Evolutionary conservation across 495 filamentous ascomycete genomes (phyloP).

Genomic region (Aspergillus egyptiacus): DNA sequence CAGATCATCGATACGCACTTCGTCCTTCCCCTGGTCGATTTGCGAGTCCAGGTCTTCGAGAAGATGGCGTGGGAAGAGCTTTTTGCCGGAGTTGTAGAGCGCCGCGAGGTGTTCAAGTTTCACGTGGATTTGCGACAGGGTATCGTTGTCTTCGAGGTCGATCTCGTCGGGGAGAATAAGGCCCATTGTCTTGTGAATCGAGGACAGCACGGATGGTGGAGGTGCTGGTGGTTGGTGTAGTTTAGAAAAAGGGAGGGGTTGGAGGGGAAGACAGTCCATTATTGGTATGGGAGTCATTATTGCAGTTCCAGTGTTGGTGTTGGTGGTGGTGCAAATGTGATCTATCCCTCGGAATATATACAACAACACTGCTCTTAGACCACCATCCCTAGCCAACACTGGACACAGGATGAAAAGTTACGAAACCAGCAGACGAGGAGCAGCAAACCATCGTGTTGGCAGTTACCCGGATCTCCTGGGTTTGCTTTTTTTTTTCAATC

Average conservation of each 20-base stretch:
- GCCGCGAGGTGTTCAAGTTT: slow-evolving; percentile 10
- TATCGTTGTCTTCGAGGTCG: slow-evolving; percentile 7
- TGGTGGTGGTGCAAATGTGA: background rate
- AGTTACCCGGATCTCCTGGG: background rate
- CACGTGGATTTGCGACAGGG: background rate
- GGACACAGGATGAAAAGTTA: too few species aligned
- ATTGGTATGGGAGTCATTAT: background rate
- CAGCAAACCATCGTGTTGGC: background rate
- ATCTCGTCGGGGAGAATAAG: background rate
- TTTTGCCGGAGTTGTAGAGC: slow-evolving; percentile 16
- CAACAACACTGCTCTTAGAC: background rate
- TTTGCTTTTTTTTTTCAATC: background rate
- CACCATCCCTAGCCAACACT: background rate
- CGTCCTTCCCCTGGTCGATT: slow-evolving; percentile 15
- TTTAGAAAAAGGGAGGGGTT: background rate
- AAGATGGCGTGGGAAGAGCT: slow-evolving; percentile 21
- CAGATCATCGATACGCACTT: slow-evolving; percentile 16
- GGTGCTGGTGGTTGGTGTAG: background rate
- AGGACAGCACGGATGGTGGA: too few species aligned
- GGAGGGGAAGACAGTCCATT: background rate
- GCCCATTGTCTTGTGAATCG: background rate
- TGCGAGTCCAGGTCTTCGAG: slow-evolving; percentile 18
- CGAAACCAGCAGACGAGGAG: too few species aligned
- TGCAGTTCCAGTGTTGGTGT: background rate
- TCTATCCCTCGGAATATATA: slow-evolving; percentile 1